Evolutionary conservation across 768 basidiomycete genomes (phyloP).

Genomic region (Pleurotus platypus): DNA sequence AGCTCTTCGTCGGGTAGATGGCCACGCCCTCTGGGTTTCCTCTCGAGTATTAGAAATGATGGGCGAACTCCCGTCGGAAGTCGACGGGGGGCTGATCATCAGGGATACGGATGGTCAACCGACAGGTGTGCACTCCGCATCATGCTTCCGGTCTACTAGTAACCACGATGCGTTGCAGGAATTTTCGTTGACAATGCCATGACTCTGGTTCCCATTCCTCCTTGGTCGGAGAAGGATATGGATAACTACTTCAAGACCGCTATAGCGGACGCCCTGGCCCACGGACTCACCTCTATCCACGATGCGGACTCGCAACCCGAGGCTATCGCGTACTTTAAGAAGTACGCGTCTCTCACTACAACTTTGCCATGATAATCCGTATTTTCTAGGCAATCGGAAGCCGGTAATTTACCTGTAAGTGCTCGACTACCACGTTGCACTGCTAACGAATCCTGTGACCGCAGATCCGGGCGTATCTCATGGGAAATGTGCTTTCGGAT

Average conservation of each 20-base stretch:
- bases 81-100: conserved; percentile 76
- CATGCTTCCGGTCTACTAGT: neutral
- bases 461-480: conserved; percentile 59
- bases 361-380: neutral
- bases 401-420: conserved; percentile 65
- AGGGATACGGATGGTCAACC: conserved; percentile 60
- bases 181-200: conserved; percentile 90
- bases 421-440: neutral
- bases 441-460: neutral
- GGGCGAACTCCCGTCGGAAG: conserved; percentile 51
- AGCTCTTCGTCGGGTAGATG: conserved; percentile 73
- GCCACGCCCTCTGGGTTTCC: conserved; percentile 87
- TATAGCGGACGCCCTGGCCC: conserved; percentile 63
- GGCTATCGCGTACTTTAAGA: conserved; percentile 60
- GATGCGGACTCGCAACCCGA: conserved; percentile 61
- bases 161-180: conserved; percentile 30
- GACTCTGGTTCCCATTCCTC: conserved; percentile 63
- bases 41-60: conserved; percentile 64
- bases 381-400: conserved; percentile 60
- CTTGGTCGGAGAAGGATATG: conserved; percentile 56
- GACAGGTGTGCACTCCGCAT: conserved; percentile 46
- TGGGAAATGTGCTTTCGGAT: conserved; percentile 50
- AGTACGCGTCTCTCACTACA: conserved; percentile 32
- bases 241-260: conserved; percentile 60
- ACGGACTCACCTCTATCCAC: conserved; percentile 84